Base-by-base conservation (phyloP, 306 rosid species). In the Trifolium subterraneum region DNA sequence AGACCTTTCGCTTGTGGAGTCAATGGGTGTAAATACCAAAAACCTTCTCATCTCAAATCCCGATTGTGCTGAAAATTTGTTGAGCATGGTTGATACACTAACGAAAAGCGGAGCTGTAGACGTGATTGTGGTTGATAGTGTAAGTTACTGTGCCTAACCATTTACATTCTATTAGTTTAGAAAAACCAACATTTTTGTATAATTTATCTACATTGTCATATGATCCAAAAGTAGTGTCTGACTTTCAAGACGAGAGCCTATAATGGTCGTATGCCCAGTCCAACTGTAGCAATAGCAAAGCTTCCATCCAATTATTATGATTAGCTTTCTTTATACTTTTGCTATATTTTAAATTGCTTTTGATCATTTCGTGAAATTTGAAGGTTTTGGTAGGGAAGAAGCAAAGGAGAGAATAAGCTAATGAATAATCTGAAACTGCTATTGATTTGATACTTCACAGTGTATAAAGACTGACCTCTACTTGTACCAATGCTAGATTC, bases 51-150 rank as follows among this genome's bases (percentile, higher is more conserved):
- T 91, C 67, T 88, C 91, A 4, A 79, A 78, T 79, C 98, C 93
- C 20, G 84, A 76, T 75, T 87, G 89, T 71, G 91, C 96, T 59
- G 97, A 93, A 88, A 89, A 91, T 68, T 78, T 88, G 84, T 86
- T 91, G 50, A 74, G 90, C 84, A 87, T 84, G 72, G 92, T 91
- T 63, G 83, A 91, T 79, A 93, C 94, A 39, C 79, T 93, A 16
- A 88, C 92, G 19, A 87, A 81, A 88, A 89, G 94, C 84, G 94
- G 92, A 80, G 86, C 91, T 6, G 83, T 93, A 73, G 98, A 89
- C 59, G 97, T 86, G 65, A 87, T 93, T 82, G 98, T 93, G 79
- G 85, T 93, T 80, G 94, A 93, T 80, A 93, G 97, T 75, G 98
- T 93, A 79, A 89, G 98, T 82, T 39, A 51, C 15, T 23, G 6